Evolutionary conservation across 163 green algal genomes (phyloP).

Genomic region (Chloroidium sp.): DNA sequence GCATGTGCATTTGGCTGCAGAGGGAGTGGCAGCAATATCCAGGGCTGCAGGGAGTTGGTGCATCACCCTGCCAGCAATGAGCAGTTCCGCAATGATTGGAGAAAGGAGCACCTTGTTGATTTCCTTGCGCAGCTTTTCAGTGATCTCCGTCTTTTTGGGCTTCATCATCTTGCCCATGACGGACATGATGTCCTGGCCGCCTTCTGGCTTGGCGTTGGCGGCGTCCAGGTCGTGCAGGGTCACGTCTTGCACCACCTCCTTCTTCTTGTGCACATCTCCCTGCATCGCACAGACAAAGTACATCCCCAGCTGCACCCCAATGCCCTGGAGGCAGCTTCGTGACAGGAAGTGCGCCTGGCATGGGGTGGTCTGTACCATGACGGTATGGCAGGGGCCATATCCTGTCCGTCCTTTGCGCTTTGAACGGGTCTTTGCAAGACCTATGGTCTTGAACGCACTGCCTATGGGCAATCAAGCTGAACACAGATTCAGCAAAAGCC

Average conservation of each 20-base stretch:
- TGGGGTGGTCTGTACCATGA: too few relatives aligned
- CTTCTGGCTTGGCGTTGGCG: conserved; percentile 86
- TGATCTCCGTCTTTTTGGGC: conserved; percentile 99
- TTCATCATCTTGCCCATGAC: conserved; percentile 93
- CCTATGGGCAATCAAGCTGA: too few relatives aligned
- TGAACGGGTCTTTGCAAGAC: too few relatives aligned
- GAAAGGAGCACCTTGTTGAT: conserved; percentile 83
- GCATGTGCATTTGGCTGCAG: neutral
- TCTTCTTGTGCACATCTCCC: conserved; percentile 98
- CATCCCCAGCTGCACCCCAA: neutral
- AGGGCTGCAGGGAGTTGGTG: too few relatives aligned
- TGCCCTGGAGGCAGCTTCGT: neutral
- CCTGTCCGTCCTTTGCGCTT: too few relatives aligned
- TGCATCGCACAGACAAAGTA: conserved; percentile 15
- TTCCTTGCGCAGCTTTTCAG: conserved; percentile 93
- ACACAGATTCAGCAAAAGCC: too few relatives aligned
- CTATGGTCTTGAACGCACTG: too few relatives aligned
- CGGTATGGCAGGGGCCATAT: too few relatives aligned
- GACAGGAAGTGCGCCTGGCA: too few relatives aligned
- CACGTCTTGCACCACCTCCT: conserved; percentile 98
- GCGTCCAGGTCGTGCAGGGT: conserved; percentile 96
- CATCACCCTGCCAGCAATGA: neutral
- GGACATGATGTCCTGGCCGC: conserved; percentile 82
- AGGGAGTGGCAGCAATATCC: too few relatives aligned
- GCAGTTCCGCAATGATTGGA: neutral